Base-by-base conservation (phyloP, 2,329 filamentous ascomycete species). In the Penicillium concentricum region DNA sequence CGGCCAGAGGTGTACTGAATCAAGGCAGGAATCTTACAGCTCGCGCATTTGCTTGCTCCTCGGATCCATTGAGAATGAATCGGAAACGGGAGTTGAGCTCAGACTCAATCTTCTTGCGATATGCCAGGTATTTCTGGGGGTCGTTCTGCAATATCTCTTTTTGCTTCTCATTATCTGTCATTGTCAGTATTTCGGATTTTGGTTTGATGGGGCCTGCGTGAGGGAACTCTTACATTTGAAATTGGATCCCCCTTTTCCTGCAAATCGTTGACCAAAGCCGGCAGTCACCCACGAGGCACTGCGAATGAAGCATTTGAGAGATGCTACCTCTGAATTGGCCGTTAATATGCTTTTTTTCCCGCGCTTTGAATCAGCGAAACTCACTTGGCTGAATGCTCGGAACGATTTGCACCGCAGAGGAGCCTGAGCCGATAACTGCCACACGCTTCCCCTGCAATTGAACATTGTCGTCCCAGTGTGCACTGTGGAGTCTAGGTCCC, bases 361-460 rank as follows among this genome's bases (percentile, higher is more conserved):
- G 13, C 3, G 6, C 22, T 41, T 39, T 30, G 6, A 39, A 30
- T 18, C 9, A 22, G 7, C 13, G 8, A 30, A 50, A 54, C 28
- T 59, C 45, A 53, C 58, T 38, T n/a, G 61, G 64, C 26, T 62
- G 61, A 34, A 68, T 61, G 16, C 28, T 56, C 4, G 67, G 67
- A 4, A 69, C 51, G 22, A 69, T 54, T 49, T 69, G 67, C 30
- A 67, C 63, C 2, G 58, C 65, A 39, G 64, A 67, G 7, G 65
- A 64, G 2, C 63, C 65, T 16, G 61, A 60, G 3, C 65, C 65
- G 35, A 67, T 60, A 13, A 67, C 51, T 18, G 56, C 65, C 10
- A 67, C 62, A n/a, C 71, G 71, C 58, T 80, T 80, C 28, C 71
- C 77, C 3, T 65, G 64, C 12, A 82, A 66, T 32, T 81, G 72